Evolutionary conservation across 202 grass and related monocot genomes (phyloP), one percentile per base, ranked within the genome.

Genomic region (Tripidium arundinaceum): DNA sequence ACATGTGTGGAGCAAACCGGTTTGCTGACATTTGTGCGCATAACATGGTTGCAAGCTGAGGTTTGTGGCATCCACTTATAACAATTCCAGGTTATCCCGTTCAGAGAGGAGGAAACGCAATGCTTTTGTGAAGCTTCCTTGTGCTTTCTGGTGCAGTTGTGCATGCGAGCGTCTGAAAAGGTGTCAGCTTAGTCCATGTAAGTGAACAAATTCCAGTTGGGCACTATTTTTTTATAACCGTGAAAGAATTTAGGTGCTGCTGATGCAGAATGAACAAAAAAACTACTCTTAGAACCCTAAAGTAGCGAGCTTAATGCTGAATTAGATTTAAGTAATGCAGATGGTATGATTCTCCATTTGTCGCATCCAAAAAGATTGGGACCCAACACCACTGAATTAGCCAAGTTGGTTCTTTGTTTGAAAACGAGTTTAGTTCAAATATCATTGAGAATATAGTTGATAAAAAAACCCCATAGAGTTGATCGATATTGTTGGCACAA

Each of bases 1-100:
- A 85, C 57, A 77, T 29, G 37, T 85, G 86, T 66, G 77, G 76
- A 88, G 65, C 82, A 77, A 71, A 77, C 38, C 38, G 45, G 40
- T 59, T 66, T 89, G 82, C 78, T 81, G 82, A 73, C 65, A 52
- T 70, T 43, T 57, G 61, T 42, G 62, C 25, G 33, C 86, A 80
- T 41, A 50, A 27, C 26, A 74, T 79, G 31, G 60, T 69, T 64
- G 55, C 82, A 85, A 60, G 58, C 45, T 71, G 57, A 85, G 82
- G 46, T 72, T 89, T 77, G 65, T 81, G 58, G 38, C 72, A 60
- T 81, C 78, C 61, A 77, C 76, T 62, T 72, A 52, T 60, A 67
- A 36, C 11, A 58, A 80, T 67, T 26, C 11, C n/a, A 34, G 60
- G 33, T 43, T 55, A 36, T 63, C 11, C 47, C 45, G 24, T 81